Conservation (phyloP, 768 basidiomycete genomes). For the Mycena vulgaris region DNA sequence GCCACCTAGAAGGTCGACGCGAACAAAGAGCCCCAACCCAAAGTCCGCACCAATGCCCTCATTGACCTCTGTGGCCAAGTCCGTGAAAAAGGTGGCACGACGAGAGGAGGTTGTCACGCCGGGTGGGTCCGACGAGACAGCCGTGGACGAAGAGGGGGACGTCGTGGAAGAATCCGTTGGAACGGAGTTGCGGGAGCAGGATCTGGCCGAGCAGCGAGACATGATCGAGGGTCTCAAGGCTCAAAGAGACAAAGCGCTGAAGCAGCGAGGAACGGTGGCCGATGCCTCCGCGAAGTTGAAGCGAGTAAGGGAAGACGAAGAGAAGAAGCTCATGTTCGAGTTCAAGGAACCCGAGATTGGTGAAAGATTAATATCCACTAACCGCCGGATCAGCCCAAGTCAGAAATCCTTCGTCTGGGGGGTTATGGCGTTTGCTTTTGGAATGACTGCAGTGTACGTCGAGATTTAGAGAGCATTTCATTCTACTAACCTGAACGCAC, state of each 20-base stretch:
- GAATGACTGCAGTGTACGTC: slow-evolving; percentile 85
- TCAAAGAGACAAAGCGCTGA: slow-evolving; percentile 62
- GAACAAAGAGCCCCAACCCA: slow-evolving; percentile 59
- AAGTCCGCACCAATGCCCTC: slow-evolving; percentile 52
- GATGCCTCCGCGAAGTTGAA: slow-evolving; percentile 55
- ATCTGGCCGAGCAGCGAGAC: slow-evolving; percentile 84
- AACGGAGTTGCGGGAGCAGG: slow-evolving; percentile 75
- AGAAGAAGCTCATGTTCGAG: slow-evolving; percentile 68
- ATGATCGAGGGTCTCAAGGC: slow-evolving; percentile 82
- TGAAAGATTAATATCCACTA: slow-evolving; percentile 68
- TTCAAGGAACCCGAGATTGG: slow-evolving; percentile 80
- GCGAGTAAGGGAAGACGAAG: slow-evolving; percentile 70
- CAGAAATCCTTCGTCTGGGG: slow-evolving; percentile 89
- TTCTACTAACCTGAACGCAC: slow-evolving; percentile 24
- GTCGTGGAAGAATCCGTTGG: slow-evolving; percentile 70
- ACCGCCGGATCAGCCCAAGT: slow-evolving; percentile 77
- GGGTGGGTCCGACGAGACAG: slow-evolving; percentile 73
- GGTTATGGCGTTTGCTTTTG: slow-evolving; percentile 85
- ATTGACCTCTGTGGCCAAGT: slow-evolving; percentile 54
- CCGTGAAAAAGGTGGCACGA: slow-evolving; percentile 49
- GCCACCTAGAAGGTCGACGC: slow-evolving; percentile 56
- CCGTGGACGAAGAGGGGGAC: slow-evolving; percentile 77
- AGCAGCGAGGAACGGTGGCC: slow-evolving; percentile 43
- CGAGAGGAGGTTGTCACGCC: slow-evolving; percentile 56
- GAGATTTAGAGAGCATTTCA: not conserved